Evolutionary conservation across 2,329 filamentous ascomycete genomes (phyloP).

Genomic region (Fusarium piperis): DNA sequence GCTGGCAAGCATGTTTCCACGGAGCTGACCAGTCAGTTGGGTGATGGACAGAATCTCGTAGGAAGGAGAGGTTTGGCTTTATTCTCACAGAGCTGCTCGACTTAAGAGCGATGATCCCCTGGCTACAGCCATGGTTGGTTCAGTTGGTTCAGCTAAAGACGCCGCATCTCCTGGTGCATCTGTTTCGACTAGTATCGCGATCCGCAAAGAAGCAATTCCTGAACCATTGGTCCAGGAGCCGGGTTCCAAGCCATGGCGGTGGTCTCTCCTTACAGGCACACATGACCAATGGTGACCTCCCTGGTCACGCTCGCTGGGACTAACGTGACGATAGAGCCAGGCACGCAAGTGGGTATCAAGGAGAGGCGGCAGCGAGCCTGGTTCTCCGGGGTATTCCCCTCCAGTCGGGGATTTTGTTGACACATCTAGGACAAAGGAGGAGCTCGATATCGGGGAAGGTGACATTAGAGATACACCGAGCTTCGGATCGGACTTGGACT

Average conservation of each 20-base stretch:
- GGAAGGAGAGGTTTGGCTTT: not conserved
- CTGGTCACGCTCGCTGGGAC: not conserved
- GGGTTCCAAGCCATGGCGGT: not conserved
- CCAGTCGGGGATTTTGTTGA: not conserved
- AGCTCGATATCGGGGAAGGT: not conserved
- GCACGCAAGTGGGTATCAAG: not conserved
- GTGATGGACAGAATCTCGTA: not conserved
- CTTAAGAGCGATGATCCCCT: not conserved
- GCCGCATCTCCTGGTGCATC: not conserved
- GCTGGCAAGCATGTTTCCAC: constrained; percentile 20
- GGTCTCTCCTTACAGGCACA: not conserved
- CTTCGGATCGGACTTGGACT: not conserved
- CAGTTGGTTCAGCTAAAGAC: not conserved
- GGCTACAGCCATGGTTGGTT: not conserved
- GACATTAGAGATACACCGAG: constrained; percentile 1
- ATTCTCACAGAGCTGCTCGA: not conserved
- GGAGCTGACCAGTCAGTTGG: not conserved
- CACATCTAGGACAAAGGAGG: not conserved
- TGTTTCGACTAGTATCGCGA: not conserved
- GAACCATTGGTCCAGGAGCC: not conserved
- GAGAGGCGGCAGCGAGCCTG: not conserved
- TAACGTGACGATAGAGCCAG: not conserved
- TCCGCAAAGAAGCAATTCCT: constrained; percentile 4
- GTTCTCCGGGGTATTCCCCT: not conserved
- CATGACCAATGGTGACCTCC: not conserved